Evolutionary conservation across 345 rosid genomes (phyloP), one percentile per base, ranked within the genome.

Genomic region (Eucalyptus cladocalyx): DNA sequence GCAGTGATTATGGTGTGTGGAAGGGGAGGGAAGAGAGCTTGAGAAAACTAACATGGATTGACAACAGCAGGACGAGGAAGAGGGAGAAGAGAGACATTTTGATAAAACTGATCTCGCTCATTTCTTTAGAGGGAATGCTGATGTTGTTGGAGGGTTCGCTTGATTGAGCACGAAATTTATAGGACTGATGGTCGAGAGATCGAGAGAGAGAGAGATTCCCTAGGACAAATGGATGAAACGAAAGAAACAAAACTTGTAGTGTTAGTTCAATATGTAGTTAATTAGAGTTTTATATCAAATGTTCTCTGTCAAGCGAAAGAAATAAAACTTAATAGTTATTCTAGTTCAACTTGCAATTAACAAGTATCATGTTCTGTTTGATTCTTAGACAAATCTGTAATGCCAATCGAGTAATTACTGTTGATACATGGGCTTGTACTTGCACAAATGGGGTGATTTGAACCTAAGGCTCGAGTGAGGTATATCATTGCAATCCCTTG

Each of bases 31-130:
- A 8, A 67, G 40, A 32, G 80, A 32, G 80, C 80, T 67, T 8
- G 80, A 32, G 80, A 67, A 32, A 67, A 67, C 92, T 93, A 92
- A 95, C 96, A 88, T 69, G 88, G 92, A 92, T 37, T 88, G 90
- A 50, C 32, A 53, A 32, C 4, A 67, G 80, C 40, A 67, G 80
- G 80, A 17, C 17, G 21, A 67, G 23, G 80, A 67, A 67, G 80
- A 67, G 40, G 42, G 42, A 32, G 42, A 67, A 32, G 23, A 67
- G 23, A 67, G 80, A 67, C 80, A 67, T 32, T 32, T 32, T 67
- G 2, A 19, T 5, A 32, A 32, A 67, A 67, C 12, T 32, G 80
- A 67, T 67, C 80, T 32, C 1, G 42, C 80, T 67, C 80, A 17
- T 67, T 67, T 67, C 80, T 67, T 67, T 32, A 32, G 80, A n/a